Conservation (phyloP, 108 stramenopile genomes). For the Fragilaria crotonensis region DNA sequence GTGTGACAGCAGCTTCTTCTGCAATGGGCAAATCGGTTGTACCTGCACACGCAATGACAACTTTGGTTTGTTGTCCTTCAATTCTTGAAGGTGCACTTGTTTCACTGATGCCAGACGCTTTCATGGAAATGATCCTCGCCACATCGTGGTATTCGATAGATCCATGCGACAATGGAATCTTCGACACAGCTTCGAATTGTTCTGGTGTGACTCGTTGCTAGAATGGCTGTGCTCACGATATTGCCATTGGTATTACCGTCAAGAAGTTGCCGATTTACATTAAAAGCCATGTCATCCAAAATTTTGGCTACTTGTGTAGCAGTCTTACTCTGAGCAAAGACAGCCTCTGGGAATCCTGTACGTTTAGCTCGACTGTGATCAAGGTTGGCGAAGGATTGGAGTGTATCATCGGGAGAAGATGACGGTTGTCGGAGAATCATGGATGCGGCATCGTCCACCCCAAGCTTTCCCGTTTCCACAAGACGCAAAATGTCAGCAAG, state of each 20-base stretch:
- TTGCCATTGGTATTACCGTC: slow-evolving; percentile 6
- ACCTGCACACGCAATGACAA: slow-evolving; percentile 85
- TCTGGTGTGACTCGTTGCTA: slow-evolving; percentile 58
- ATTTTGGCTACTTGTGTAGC: slow-evolving; percentile 65
- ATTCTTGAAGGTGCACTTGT: background rate
- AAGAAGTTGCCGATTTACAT: slow-evolving; percentile 45
- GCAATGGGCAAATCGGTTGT: slow-evolving; percentile 87
- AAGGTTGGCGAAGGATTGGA: slow-evolving; percentile 70
- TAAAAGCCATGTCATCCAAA: slow-evolving; percentile 75
- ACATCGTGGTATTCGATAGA: slow-evolving; percentile 52
- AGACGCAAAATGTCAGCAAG: background rate
- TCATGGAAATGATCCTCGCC: slow-evolving; percentile 63
- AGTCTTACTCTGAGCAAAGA: slow-evolving; percentile 78
- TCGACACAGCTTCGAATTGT: slow-evolving; percentile 23
- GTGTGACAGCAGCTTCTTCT: slow-evolving; percentile 81
- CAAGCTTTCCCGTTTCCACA: background rate
- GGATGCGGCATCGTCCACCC: background rate
- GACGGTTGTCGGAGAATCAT: background rate
- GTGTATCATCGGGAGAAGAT: slow-evolving; percentile 32
- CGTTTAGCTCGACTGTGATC: slow-evolving; percentile 67
- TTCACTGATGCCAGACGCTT: slow-evolving; percentile 27
- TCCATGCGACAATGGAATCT: slow-evolving; percentile 47
- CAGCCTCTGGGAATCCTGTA: slow-evolving; percentile 81
- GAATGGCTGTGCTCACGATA: slow-evolving; percentile 39
- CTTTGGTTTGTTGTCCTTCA: slow-evolving; percentile 4